Percentiles rank a stretch among this genome's conserved stretches.
Evolutionary conservation across 352 stramenopile genomes (phyloP).

Genomic region (Pythium apleroticum): DNA sequence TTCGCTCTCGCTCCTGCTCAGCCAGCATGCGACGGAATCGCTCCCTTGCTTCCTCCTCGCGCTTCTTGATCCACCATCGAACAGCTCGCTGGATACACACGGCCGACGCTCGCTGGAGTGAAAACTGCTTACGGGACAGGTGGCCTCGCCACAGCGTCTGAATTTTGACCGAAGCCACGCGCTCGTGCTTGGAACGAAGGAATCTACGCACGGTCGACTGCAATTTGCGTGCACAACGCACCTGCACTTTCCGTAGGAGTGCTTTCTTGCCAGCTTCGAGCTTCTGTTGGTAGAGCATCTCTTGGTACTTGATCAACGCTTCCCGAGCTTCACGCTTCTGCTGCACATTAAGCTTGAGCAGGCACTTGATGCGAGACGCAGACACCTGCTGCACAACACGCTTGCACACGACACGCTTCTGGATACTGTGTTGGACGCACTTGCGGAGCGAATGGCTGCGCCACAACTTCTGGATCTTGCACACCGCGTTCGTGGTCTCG

Average conservation of each 20-base stretch:
- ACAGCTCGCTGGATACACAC: conserved; percentile 12
- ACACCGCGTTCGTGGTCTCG: not conserved
- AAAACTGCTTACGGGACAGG: not conserved
- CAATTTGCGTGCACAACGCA: conserved; percentile 4
- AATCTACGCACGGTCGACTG: not conserved
- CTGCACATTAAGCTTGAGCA: conserved; percentile 20
- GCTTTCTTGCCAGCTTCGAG: conserved; percentile 19
- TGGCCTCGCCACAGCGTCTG: conserved; percentile 6
- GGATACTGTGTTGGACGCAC: conserved; percentile 9
- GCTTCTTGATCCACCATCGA: conserved; percentile 16
- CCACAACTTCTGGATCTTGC: conserved; percentile 15
- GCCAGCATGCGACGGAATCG: conserved; percentile 24
- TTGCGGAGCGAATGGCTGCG: not conserved
- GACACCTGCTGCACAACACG: conserved; percentile 7
- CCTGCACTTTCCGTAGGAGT: conserved; percentile 18
- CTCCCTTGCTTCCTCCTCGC: conserved; percentile 13
- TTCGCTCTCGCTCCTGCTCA: conserved; percentile 22
- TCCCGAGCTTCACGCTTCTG: conserved; percentile 18
- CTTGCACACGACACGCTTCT: conserved; percentile 10
- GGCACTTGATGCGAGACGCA: conserved; percentile 15
- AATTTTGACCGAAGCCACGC: not conserved
- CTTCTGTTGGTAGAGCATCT: conserved; percentile 25
- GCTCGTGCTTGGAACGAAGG: not conserved
- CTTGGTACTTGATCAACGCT: conserved; percentile 22
- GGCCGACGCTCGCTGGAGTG: not conserved